These are phyloP conservation scores for Botrytis deweyae DNA, from an alignment of 2,329 filamentous ascomycete genomes.

Conservation along the genomic window DNA sequence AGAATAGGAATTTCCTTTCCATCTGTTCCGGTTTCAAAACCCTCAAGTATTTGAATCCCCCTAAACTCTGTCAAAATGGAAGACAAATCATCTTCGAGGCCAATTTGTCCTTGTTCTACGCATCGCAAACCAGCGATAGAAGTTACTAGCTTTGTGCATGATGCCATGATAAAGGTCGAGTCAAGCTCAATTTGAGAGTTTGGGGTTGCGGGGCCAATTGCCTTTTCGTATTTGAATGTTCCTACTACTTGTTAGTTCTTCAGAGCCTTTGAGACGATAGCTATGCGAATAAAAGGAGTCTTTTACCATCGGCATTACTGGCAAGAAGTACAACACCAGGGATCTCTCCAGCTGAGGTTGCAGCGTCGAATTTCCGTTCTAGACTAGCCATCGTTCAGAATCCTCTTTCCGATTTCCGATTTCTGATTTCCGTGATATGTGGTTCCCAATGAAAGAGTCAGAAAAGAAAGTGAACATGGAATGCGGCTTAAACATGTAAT, in stretches of 20 bases:
- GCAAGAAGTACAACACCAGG: constrained; percentile 30
- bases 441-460: too few species aligned
- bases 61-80: constrained; percentile 32
- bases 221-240: constrained; percentile 40
- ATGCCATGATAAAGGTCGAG: constrained; percentile 59
- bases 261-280: neutral
- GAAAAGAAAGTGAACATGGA: neutral
- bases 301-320: constrained; percentile 27
- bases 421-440: neutral
- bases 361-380: constrained; percentile 27
- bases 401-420: neutral
- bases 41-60: constrained; percentile 32
- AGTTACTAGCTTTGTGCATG: constrained; percentile 55
- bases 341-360: constrained; percentile 26
- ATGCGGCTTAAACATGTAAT: neutral
- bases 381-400: constrained; percentile 24
- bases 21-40: constrained; percentile 27
- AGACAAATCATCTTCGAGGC: constrained; percentile 47
- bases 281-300: neutral
- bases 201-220: constrained; percentile 42
- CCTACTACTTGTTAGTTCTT: constrained; percentile 30
- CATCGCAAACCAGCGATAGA: constrained; percentile 55
- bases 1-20: constrained; percentile 26
- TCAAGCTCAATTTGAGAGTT: constrained; percentile 60
- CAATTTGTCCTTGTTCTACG: constrained; percentile 51